Base-by-base conservation (phyloP, 306 rosid species). In the Argentina anserina region DNA sequence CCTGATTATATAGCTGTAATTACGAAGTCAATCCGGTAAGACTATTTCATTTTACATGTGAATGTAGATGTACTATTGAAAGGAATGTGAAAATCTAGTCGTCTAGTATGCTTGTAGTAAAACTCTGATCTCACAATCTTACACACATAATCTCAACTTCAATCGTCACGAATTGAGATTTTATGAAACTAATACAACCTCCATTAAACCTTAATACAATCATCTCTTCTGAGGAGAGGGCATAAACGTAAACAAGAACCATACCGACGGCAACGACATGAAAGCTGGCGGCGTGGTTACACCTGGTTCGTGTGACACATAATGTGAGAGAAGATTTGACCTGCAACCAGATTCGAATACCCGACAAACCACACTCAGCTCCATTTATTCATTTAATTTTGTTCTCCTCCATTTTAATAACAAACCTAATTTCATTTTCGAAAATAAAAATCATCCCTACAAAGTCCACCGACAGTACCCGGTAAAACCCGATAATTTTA, bases 381-480 rank as follows among this genome's bases (percentile, higher is more conserved):
- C 71, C 79, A 67, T 78, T 75, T 43, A 33, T 5, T 81, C 26
- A 66, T 65, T 55, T 67, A 40, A 39, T 56, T 76, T 39, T n/a
- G n/a, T n/a, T 80, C 49, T 55, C n/a, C n/a, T 17, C 23, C 61
- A 25, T 25, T 29, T 50, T 33, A 7, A 1, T 7, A 33, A 31
- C 8, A 26, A 25, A 31, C 1, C 9, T 60, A 60, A 61, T 58
- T 58, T 28, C 64, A 9, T 15, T 7, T 7, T 7, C 6, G 11
- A 33, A 33, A 31, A 29, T 6, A 31, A 23, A 28, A 13, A 5
- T 59, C 40, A 31, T 60, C 20, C 65, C 11, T 7, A 29, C 40
- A 17, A 45, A 41, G 55, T 36, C 84, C 96, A 87, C 98, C 90
- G 86, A 79, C 86, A 65, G 67, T 21, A 36, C 63, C 65, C 45